Conservation (phyloP, 441 rosid genomes). For the Bruguiera hainesii region DNA sequence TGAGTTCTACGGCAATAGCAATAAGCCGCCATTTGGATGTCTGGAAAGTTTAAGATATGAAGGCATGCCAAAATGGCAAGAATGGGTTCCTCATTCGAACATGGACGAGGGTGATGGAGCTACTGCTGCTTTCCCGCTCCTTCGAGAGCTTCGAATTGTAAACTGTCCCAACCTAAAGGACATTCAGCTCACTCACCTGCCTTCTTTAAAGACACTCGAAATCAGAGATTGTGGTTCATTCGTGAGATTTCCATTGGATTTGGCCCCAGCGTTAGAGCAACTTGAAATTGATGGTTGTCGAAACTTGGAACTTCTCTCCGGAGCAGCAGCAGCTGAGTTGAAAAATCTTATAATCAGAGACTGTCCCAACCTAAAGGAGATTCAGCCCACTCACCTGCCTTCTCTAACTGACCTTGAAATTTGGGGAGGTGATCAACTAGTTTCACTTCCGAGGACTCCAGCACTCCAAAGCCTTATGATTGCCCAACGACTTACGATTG, state of each 20-base stretch:
- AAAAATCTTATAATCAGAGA: too few species aligned
- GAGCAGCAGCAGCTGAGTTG: too few species aligned
- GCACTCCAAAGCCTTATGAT: neutral
- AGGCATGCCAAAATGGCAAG: slow-evolving; percentile 24
- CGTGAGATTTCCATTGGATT: slow-evolving; percentile 25
- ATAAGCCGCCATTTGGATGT: slow-evolving; percentile 14
- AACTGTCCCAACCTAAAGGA: slow-evolving; percentile 19
- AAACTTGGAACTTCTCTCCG: too few species aligned
- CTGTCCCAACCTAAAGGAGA: too few species aligned
- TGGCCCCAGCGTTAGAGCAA: neutral
- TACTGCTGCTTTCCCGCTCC: slow-evolving; percentile 26
- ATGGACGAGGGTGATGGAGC: too few species aligned
- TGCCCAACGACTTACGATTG: neutral
- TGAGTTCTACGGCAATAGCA: slow-evolving; percentile 13
- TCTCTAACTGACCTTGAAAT: slow-evolving; percentile 16
- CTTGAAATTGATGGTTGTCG: too few species aligned
- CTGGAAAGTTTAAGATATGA: slow-evolving; percentile 20
- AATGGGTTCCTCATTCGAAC: slow-evolving; percentile 24
- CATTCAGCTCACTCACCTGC: slow-evolving; percentile 14
- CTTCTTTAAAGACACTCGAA: neutral
- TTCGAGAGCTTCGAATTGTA: slow-evolving; percentile 13
- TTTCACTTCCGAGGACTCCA: slow-evolving; percentile 21
- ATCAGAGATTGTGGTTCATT: slow-evolving; percentile 16
- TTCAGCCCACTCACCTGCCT: slow-evolving; percentile 5
- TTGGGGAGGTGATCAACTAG: slow-evolving; percentile 2